Evolutionary conservation across 768 basidiomycete genomes (phyloP), one percentile per base, ranked within the genome.

Genomic region (Mycena kentingensis): DNA sequence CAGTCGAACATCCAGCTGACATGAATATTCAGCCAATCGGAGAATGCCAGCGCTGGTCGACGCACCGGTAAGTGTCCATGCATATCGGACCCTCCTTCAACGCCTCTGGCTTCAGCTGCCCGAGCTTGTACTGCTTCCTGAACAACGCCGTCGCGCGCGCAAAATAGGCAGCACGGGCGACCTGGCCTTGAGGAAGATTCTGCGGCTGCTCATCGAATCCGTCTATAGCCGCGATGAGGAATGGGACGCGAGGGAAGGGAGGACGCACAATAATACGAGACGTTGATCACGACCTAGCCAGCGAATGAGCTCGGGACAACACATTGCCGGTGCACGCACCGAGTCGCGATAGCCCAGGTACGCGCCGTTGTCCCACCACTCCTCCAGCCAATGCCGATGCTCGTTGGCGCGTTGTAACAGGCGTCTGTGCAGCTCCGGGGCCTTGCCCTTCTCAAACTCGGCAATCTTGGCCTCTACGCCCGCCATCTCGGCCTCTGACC

Each of bases 1-100:
- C 90, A 91, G 65, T 93, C 91, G 60, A 93, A 93, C 91, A 93
- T 92, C 91, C 91, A 93, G 44, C 89, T 90, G 47, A 24, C 41
- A 28, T 22, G 18, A 21, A 36, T 19, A 25, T 63, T 13, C 60
- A 38, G 15, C 7, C 37, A 24, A 19, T n/a, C n/a, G 32, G 2
- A 11, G 39, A 34, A 36, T 3, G 12, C 7, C 19, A 36, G 11
- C 32, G 8, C 16, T 19, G 8, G 32, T 24, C 19, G 25, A 56
- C 72, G 48, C 57, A 87, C 88, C 90, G 75, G 68, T 87, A 93
- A 6, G 88, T 88, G 64, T 93, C 91, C 91, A 93, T 93, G 64
- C 91, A 93, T 7, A 91, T 61, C 15, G 86, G 79, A 0, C 80
- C 78, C 50, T 87, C 88, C 64, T 81, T 88, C 13, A 83, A 82